Evolutionary conservation across 1,284 basidiomycete species (phyloP), one percentile per base, ranked within the genome.

Genomic region (Irpex lacteus): DNA sequence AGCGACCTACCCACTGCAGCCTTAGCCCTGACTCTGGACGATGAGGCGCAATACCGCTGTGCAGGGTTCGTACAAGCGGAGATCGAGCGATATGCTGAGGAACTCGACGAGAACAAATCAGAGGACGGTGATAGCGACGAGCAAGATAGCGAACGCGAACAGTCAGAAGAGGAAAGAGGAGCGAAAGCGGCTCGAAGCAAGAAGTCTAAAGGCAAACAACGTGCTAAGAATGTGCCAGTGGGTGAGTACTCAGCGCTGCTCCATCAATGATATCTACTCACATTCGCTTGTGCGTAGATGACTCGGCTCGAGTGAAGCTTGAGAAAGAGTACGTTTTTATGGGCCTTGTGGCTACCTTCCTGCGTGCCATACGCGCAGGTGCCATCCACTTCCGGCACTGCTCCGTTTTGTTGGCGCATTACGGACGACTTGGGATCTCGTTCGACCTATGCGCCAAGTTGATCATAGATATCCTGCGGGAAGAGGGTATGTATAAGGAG

Each of bases 11-110:
- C 86, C 0, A 83, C 81, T 0, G 80, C 85, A 4, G 72, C 82
- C 1, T 76, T 94, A 15, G 76, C 87, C 0, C 76, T 98, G 6
- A 78, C 81, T 2, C 83, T 98, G 67, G 85, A 88, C 59, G 91
- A 94, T 55, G 91, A 97, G 70, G 81, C 87, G 1, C 97, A 99
- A 71, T 89, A 91, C 74, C 88, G 91, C 2, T 95, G 95, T 73
- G 90, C 93, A 2, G 92, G 89, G 0, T 96, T 92, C 69, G 84
- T 98, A 40, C 90, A 96, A 73, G 88, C 91, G 1, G 92, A 94
- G 70, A 90, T 98, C 59, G 95, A 98, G 72, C 86, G 89, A 58
- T 96, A 92, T 74, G 85, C 87, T 0, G 92, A 95, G 38, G 80
- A 85, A 49, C 72, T 90, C 47, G 77, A 78, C 19, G 26, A 55